These are phyloP conservation scores for Lactarius deliciosus DNA, from an alignment of 768 basidiomycete species.

Conservation along the genomic window DNA sequence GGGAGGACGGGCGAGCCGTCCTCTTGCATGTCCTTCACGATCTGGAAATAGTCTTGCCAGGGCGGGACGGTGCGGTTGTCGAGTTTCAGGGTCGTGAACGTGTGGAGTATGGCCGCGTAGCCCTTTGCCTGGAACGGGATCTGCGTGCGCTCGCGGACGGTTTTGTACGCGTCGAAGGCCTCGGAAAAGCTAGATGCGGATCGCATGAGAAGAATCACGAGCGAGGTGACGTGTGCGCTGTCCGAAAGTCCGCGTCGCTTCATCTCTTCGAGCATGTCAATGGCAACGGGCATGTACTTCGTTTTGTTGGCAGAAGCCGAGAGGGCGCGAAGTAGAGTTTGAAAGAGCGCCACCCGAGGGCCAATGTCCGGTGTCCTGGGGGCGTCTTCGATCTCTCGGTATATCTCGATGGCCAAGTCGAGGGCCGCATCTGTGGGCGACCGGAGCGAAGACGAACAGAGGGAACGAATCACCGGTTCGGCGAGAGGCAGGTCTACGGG, in stretches of 20 bases:
- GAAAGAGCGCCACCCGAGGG: conserved; percentile 47
- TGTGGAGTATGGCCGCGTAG: conserved; percentile 61
- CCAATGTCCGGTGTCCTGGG: conserved; percentile 6
- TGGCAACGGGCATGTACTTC: conserved; percentile 49
- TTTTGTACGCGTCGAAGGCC: conserved; percentile 62
- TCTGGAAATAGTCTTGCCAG: conserved; percentile 62
- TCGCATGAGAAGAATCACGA: conserved; percentile 68
- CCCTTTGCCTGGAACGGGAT: conserved; percentile 53
- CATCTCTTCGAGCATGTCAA: conserved; percentile 67
- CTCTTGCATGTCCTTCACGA: conserved; percentile 77
- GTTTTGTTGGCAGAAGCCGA: conserved; percentile 43
- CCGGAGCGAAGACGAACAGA: conserved; percentile 45
- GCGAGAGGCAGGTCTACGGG: conserved; percentile 51
- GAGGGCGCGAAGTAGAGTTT: conserved; percentile 39
- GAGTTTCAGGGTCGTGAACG: conserved; percentile 60
- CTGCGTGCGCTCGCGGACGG: conserved; percentile 35
- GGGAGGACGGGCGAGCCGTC: conserved; percentile 57
- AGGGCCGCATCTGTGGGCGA: conserved; percentile 44
- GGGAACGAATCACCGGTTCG: conserved; percentile 51
- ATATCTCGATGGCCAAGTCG: conserved; percentile 55
- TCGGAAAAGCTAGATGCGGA: conserved; percentile 51
- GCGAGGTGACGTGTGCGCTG: conserved; percentile 47
- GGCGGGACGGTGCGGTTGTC: conserved; percentile 35
- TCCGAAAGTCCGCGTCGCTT: conserved; percentile 48
- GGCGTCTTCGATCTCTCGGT: conserved; percentile 42